A percentile compares a stretch with the other conserved stretches of the same genome.
Conservation (phyloP, 495 filamentous ascomycete genomes). For the Xylaria sp. region DNA sequence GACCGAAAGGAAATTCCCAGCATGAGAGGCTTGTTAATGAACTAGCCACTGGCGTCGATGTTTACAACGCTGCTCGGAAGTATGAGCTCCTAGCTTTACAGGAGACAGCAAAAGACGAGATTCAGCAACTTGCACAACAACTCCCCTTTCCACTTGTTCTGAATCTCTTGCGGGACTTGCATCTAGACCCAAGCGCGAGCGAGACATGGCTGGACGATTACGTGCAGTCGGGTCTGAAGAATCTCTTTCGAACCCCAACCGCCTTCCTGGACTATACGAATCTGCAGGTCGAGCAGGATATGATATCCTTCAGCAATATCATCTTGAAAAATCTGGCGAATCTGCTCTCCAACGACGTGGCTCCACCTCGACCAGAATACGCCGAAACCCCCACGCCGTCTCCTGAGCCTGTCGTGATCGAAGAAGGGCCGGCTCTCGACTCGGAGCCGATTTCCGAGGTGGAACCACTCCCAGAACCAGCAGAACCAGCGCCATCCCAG, state of each 20-base stretch:
- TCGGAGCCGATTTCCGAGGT: background rate
- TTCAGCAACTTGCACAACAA: conserved; percentile 25
- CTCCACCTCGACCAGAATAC: background rate
- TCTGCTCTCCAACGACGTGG: conserved; percentile 4
- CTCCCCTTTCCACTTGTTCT: conserved; percentile 32
- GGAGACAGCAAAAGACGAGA: conserved; percentile 24
- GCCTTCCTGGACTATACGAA: conserved; percentile 17
- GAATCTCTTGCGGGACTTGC: conserved; percentile 32
- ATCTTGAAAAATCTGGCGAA: conserved; percentile 22
- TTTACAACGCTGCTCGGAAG: conserved; percentile 26
- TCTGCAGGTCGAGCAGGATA: conserved; percentile 11
- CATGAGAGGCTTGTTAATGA: conserved; percentile 26
- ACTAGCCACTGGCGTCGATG: conserved; percentile 25
- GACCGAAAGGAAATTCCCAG: conserved; percentile 18
- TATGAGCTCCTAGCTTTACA: conserved; percentile 33
- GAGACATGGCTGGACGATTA: conserved; percentile 35
- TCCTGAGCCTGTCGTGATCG: background rate
- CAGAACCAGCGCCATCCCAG: conserved; percentile 3
- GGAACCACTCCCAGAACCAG: background rate
- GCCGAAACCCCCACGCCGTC: background rate
- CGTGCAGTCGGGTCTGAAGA: conserved; percentile 31
- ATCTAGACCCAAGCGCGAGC: conserved; percentile 24
- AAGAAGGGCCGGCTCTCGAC: background rate
- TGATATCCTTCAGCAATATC: conserved; percentile 22
- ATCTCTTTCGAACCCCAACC: conserved; percentile 12